phyloP scores from a whole-genome alignment of 2,329 filamentous ascomycete genomes.

The Cryphonectria japonica region DNA sequence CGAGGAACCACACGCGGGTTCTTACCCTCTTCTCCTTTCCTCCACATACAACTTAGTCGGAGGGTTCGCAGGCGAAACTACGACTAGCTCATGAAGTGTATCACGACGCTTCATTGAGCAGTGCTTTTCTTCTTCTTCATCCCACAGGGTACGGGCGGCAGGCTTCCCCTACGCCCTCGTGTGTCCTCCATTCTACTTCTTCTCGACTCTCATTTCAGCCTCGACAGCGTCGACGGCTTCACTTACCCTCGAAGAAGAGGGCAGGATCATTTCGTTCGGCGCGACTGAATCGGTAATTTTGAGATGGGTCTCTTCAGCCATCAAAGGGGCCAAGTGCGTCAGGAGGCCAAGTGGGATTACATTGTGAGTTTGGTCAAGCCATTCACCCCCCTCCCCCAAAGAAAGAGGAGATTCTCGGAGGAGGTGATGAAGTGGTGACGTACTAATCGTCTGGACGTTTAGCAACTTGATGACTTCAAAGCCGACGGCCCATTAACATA shows the following conservation, averaged over 20 bases:
- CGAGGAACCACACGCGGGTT: not conserved
- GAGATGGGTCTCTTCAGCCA: constrained; percentile 69
- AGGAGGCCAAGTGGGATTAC: constrained; percentile 94
- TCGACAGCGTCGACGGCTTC: constrained; percentile 34
- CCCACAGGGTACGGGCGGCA: constrained; percentile 17
- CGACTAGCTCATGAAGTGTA: constrained; percentile 39
- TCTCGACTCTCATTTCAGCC: constrained; percentile 22
- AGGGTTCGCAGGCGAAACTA: constrained; percentile 41
- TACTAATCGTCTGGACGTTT: constrained; percentile 32
- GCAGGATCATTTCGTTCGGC: constrained; percentile 23
- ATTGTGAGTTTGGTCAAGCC: constrained; percentile 62
- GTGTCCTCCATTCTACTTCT: constrained; percentile 21
- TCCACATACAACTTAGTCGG: constrained; percentile 35
- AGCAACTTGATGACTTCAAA: constrained; percentile 74
- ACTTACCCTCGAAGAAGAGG: constrained; percentile 25
- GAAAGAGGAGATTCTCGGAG: not conserved
- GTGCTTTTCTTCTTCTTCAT: constrained; percentile 21
- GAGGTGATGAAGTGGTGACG: not conserved
- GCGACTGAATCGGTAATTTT: constrained; percentile 22
- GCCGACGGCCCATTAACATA: constrained; percentile 75
- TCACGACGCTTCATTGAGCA: constrained; percentile 16
- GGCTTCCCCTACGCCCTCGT: constrained; percentile 29
- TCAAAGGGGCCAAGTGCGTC: constrained; percentile 65
- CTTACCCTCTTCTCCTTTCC: not conserved
- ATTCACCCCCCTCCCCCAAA: too few species aligned